Evolutionary conservation across 306 rosid species (phyloP), one percentile per base, ranked within the genome.

Genomic region (Quercus suber): DNA sequence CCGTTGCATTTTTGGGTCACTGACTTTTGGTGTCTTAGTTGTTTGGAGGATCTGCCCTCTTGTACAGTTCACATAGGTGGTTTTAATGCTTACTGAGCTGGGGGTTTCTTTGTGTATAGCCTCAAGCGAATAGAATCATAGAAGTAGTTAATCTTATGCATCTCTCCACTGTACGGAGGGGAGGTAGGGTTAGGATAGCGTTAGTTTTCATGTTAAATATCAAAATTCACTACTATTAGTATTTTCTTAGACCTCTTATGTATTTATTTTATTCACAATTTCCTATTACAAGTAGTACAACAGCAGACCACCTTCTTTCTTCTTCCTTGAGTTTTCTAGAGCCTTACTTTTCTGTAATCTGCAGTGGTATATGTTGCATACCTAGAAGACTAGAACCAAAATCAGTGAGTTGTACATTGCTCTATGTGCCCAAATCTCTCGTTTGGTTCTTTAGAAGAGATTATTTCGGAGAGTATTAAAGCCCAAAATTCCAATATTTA

Each of bases 1-100:
- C 55, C 64, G 51, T 61, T 60, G 20, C 35, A 13, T 12, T 80
- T 31, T 77, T 73, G 57, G 63, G 56, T 63, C 4, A 52, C 73
- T 43, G 30, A 43, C 19, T 57, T 41, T 8, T 60, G 55, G 75
- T 64, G 10, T 64, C 18, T 30, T 17, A 2, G 70, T 30, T 17
- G 1, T 37, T n/a, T 7, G 25, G 20, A 59, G 57, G 37, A 23
- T 28, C 27, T 49, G 5, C 56, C 25, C 52, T 18, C 14, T 8
- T 72, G 55, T 67, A 81, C 27, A 79, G 80, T 79, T 80, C 23
- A 74, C 4, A 70, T 73, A 27, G 82, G 71, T 85, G 63, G 69
- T 30, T 56, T 43, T 49, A 55, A 65, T 74, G 82, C 86, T 69
- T 75, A 63, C 69, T 14, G 15, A 73, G 81, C 61, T 19, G 56